These are phyloP conservation scores for Boletus rufocinnamomeus DNA, from an alignment of 768 basidiomycete species.

Conservation along the genomic window DNA sequence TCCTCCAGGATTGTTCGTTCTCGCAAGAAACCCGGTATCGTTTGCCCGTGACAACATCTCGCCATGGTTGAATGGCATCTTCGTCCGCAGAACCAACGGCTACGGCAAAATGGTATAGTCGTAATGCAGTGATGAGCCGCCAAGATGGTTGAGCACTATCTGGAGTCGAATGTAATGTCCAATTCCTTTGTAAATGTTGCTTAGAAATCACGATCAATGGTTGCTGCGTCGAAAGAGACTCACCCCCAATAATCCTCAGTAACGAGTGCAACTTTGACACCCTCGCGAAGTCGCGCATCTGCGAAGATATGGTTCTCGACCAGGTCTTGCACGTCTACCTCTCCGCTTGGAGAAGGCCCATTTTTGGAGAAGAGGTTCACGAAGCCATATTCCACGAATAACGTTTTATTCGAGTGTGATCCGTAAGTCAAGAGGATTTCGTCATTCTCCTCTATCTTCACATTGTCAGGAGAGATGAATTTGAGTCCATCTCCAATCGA, in stretches of 20 bases:
- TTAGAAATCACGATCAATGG: neutral
- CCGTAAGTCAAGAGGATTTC: slow-evolving; percentile 85
- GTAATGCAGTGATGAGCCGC: slow-evolving; percentile 70
- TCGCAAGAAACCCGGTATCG: slow-evolving; percentile 46
- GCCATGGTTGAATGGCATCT: slow-evolving; percentile 49
- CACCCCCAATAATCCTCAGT: slow-evolving; percentile 86
- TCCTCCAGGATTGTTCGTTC: slow-evolving; percentile 53
- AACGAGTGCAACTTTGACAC: slow-evolving; percentile 56
- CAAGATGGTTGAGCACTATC: slow-evolving; percentile 75
- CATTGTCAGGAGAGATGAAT: slow-evolving; percentile 50
- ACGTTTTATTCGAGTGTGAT: slow-evolving; percentile 67
- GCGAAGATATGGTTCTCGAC: slow-evolving; percentile 52
- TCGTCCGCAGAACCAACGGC: slow-evolving; percentile 29
- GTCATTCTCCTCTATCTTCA: slow-evolving; percentile 47
- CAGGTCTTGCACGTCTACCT: slow-evolving; percentile 62
- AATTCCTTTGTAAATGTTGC: slow-evolving; percentile 53
- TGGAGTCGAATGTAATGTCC: slow-evolving; percentile 69
- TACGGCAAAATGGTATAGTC: slow-evolving; percentile 57
- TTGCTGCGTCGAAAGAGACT: slow-evolving; percentile 17
- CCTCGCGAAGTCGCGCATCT: slow-evolving; percentile 41
- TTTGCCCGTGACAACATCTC: slow-evolving; percentile 50
- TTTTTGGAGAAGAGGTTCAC: slow-evolving; percentile 43
- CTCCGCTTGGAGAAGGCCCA: slow-evolving; percentile 40
- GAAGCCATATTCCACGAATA: slow-evolving; percentile 94
- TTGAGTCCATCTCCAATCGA: slow-evolving; percentile 48